phyloP scores from a whole-genome alignment of 129 eudicot genomes.

The Pulicaria dysenterica region DNA sequence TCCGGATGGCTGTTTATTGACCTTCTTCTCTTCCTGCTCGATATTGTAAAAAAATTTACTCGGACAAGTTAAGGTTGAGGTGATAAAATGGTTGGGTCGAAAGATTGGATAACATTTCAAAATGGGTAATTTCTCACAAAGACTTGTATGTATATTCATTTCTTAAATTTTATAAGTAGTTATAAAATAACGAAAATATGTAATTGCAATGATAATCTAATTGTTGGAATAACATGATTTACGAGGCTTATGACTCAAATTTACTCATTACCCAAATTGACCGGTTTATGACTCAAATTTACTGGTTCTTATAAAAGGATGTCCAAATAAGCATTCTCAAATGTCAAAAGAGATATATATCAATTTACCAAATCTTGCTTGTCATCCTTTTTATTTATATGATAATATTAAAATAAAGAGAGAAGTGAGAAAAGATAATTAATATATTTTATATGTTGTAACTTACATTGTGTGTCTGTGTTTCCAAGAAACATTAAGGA shows the following conservation, averaged over 20 bases:
- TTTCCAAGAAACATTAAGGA: no score
- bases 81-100: background rate
- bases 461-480: no score
- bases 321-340: background rate
- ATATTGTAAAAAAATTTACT: conserved; percentile 4
- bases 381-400: no score
- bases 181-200: background rate
- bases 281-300: background rate
- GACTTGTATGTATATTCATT: background rate
- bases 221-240: background rate
- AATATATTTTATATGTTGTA: no score
- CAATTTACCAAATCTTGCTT: no score
- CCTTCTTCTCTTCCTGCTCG: conserved; percentile 41
- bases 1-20: conserved; percentile 61
- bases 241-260: background rate
- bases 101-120: background rate
- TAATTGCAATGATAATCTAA: background rate
- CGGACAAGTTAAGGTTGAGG: background rate
- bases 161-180: background rate
- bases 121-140: background rate
- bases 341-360: no score
- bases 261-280: background rate
- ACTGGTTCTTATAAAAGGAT: background rate
- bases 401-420: no score
- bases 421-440: no score